Evolutionary conservation across 2,329 filamentous ascomycete species (phyloP), one percentile per base, ranked within the genome.

Genomic region (Ophiostoma sp.): DNA sequence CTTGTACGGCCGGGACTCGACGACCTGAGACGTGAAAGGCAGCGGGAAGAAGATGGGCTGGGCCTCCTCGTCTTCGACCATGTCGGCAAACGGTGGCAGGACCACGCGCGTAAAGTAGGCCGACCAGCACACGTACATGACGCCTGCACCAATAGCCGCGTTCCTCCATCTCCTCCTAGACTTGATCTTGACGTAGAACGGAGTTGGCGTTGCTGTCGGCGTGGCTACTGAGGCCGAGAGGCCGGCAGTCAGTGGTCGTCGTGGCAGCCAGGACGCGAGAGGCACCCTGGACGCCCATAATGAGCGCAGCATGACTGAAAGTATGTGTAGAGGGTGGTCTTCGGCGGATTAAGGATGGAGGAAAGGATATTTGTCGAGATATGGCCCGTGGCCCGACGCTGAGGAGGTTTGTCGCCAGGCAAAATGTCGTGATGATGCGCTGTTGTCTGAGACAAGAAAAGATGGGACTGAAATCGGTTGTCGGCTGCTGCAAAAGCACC

Each of bases 41-140:
- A 92, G 86, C 0, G 90, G 88, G 8, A 92, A 85, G 74, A 92
- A 92, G 5, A 86, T 76, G 1, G 85, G 80, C 22, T 68, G 57
- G 22, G 45, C 70, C 15, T 48, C 69, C 22, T 72, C 72, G 19
- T 73, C 72, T 12, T 75, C 74, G n/a, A 76, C 48, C 17, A 74
- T 69, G n/a, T 76, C 74, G 22, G 75, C 75, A 7, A 78, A 52
- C 50, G 85, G 84, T 71, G 83, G 83, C 28, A 88, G 78, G 19
- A 89, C 83, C n/a, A 85, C 77, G 11, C 72, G 64, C 6, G 79
- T 81, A 33, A 79, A 79, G 78, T 87, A 88, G 45, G 86, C 73
- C 17, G 74, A 70, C 73, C 74, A 76, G 72, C 76, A 76, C 36
- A 72, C 42, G 61, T 76, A 77, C 25, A 76, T 22, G n/a, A 75